phyloP scores from a whole-genome alignment of 345 rosid species.

The Toxicodendron radicans region DNA sequence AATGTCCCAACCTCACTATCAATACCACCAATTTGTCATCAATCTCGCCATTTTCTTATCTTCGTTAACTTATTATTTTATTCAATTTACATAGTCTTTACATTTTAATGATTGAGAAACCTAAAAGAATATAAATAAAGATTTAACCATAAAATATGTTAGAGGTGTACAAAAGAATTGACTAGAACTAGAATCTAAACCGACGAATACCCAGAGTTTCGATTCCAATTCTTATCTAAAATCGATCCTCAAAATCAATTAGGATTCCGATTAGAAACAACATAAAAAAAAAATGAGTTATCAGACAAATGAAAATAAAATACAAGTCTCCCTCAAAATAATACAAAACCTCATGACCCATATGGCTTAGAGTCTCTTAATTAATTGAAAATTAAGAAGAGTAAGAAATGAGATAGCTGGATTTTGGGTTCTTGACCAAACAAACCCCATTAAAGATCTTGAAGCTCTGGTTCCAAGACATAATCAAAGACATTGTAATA shows the following conservation, averaged over 20 bases:
- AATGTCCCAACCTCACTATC: neutral
- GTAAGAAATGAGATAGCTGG: conserved; percentile 34
- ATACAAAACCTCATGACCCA: conserved; percentile 18
- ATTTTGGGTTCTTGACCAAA: conserved; percentile 51
- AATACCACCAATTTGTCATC: neutral
- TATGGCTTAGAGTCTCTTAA: conserved; percentile 16
- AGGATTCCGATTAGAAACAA: too few species aligned
- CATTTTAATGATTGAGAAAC: too few species aligned
- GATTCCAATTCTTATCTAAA: too few species aligned
- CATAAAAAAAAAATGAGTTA: too few species aligned
- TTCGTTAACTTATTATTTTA: neutral
- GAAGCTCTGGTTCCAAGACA: conserved; percentile 46
- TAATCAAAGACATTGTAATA: conserved; percentile 24
- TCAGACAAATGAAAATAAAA: neutral
- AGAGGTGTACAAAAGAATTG: too few species aligned
- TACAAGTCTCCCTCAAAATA: neutral
- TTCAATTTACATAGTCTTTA: too few species aligned
- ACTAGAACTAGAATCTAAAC: too few species aligned
- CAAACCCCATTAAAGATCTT: conserved; percentile 40
- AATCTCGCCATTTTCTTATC: neutral
- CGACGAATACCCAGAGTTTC: too few species aligned
- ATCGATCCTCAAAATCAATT: too few species aligned
- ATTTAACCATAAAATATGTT: neutral
- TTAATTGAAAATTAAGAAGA: neutral
- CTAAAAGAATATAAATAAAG: neutral